Evolutionary conservation across 2,329 filamentous ascomycete species (phyloP).

Genomic region (Anisogramma anomala): DNA sequence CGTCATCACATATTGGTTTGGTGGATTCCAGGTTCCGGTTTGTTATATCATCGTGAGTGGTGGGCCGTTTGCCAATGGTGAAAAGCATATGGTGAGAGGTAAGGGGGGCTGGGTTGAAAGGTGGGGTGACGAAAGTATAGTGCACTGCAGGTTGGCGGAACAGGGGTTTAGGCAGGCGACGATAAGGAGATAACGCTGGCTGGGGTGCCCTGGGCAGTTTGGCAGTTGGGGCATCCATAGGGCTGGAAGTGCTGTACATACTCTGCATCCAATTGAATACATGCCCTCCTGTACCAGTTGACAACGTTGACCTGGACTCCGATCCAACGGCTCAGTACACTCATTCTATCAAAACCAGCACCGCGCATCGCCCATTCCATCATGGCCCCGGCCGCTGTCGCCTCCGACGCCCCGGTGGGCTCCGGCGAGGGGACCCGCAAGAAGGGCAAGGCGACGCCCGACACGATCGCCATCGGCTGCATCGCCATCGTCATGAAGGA

Average conservation of each 20-base stretch:
- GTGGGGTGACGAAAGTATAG: too few species aligned
- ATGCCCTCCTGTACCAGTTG: too few species aligned
- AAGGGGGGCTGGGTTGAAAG: background rate
- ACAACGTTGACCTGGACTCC: too few species aligned
- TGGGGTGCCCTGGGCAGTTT: too few species aligned
- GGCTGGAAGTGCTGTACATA: too few species aligned
- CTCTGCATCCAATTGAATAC: too few species aligned
- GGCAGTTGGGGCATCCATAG: too few species aligned
- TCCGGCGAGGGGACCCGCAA: conserved; percentile 44
- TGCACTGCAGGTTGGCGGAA: too few species aligned
- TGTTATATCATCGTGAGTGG: background rate
- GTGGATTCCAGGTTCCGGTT: too few species aligned
- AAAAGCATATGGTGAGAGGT: background rate
- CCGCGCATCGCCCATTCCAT: conserved; percentile 24
- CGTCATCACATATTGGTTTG: conserved; percentile 28
- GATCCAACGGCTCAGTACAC: background rate
- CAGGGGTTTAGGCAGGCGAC: background rate
- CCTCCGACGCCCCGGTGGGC: conserved; percentile 43
- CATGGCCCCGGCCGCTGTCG: conserved; percentile 42
- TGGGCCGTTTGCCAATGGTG: background rate
- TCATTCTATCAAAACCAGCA: conserved; percentile 14
- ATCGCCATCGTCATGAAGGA: conserved; percentile 57
- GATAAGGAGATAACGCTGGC: background rate
- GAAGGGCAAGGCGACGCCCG: conserved; percentile 73
- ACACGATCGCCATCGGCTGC: conserved; percentile 57